Evolutionary conservation across 192 early-diverging fungal genomes (phyloP).

Genomic region (Rhizoclosmatium sp.): DNA sequence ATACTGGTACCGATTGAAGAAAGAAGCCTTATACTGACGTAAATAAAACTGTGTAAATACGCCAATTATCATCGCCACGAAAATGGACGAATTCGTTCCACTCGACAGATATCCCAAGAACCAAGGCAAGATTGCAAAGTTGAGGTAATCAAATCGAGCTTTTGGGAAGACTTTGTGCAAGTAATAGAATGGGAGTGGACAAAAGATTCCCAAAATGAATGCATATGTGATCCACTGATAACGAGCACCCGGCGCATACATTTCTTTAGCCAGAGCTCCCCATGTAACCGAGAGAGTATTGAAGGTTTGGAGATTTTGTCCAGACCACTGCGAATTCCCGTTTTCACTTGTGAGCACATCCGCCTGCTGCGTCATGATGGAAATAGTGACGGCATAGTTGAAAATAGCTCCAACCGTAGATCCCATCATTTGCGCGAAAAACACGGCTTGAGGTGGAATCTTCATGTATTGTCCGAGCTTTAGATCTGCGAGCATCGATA

Average conservation of each 20-base stretch:
- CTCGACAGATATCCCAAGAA: slow-evolving; percentile 57
- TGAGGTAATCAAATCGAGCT: slow-evolving; percentile 72
- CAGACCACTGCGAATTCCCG: slow-evolving; percentile 65
- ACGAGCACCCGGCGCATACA: slow-evolving; percentile 71
- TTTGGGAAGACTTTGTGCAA: slow-evolving; percentile 68
- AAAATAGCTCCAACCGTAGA: slow-evolving; percentile 60
- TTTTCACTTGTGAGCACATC: slow-evolving; percentile 50
- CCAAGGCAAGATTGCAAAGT: slow-evolving; percentile 72
- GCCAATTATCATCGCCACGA: slow-evolving; percentile 55
- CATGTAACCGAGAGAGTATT: slow-evolving; percentile 73
- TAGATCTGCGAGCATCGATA: slow-evolving; percentile 63
- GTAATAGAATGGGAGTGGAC: slow-evolving; percentile 79
- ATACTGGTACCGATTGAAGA: slow-evolving; percentile 70
- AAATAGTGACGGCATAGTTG: slow-evolving; percentile 66
- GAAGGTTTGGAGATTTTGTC: slow-evolving; percentile 53
- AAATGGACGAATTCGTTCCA: slow-evolving; percentile 11
- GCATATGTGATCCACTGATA: slow-evolving; percentile 55
- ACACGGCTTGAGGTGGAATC: slow-evolving; percentile 76
- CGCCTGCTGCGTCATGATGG: slow-evolving; percentile 76
- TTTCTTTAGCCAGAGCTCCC: slow-evolving; percentile 66
- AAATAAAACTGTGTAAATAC: slow-evolving; percentile 77
- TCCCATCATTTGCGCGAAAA: slow-evolving; percentile 75
- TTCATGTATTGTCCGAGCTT: slow-evolving; percentile 78
- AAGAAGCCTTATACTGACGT: slow-evolving; percentile 66
- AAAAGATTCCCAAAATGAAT: slow-evolving; percentile 54